Percentiles rank a stretch among this genome's conserved stretches.
phyloP scores from a whole-genome alignment of 768 basidiomycete species.

The Mrakia frigida region DNA sequence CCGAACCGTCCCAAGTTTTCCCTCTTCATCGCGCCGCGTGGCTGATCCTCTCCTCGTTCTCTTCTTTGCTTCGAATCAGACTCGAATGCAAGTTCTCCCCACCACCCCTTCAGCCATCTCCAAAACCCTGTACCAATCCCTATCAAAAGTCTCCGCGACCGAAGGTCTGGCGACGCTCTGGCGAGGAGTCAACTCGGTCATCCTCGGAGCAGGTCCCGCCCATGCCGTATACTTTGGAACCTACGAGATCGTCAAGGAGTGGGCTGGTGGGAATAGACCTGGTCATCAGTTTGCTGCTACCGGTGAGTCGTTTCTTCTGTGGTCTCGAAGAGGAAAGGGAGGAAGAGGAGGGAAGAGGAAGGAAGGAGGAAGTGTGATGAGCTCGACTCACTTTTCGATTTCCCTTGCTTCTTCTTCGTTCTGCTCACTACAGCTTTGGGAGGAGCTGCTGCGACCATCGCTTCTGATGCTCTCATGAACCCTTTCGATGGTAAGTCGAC shows the following conservation, averaged over 20 bases:
- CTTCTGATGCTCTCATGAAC: conserved; percentile 97
- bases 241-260: conserved; percentile 89
- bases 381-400: not conserved
- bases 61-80: conserved; percentile 51
- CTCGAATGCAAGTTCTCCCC: conserved; percentile 97
- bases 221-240: conserved; percentile 97
- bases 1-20: not conserved
- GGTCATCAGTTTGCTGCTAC: conserved; percentile 83
- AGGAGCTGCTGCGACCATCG: conserved; percentile 88
- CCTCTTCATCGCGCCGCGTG: not conserved
- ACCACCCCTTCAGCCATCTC: conserved; percentile 46
- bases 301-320: conserved; percentile 53
- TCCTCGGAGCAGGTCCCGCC: conserved; percentile 92
- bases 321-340: not conserved
- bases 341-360: not conserved
- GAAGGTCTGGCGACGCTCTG: conserved; percentile 88
- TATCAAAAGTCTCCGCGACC: conserved; percentile 67
- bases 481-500: conserved; percentile 84
- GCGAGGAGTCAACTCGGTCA: conserved; percentile 94
- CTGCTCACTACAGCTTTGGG: conserved; percentile 61
- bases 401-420: not conserved
- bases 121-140: conserved; percentile 24
- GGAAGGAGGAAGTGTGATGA: not conserved
- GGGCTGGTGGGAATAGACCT: conserved; percentile 68
- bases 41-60: conserved; percentile 3